phyloP scores from a whole-genome alignment of 2,329 filamentous ascomycete genomes.

The Dothidotthia symphoricarpi region DNA sequence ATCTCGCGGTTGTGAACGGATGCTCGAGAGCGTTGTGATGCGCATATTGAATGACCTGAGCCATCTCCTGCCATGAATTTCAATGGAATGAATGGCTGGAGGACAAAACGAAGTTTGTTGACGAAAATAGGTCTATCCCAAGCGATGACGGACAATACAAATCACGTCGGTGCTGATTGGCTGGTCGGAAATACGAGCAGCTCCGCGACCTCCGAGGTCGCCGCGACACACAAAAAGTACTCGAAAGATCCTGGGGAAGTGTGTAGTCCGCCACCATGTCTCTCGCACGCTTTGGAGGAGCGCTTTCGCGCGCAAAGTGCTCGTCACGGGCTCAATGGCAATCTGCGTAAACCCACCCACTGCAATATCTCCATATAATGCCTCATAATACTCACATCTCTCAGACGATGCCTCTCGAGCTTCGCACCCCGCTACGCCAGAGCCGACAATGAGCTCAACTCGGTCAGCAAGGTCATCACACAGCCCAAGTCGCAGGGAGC shows the following conservation, averaged over 20 bases:
- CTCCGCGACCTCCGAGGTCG: conserved; percentile 25
- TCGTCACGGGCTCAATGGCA: conserved; percentile 34
- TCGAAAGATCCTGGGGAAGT: conserved; percentile 13
- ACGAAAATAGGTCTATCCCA: too few species aligned
- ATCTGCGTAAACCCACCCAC: conserved; percentile 25
- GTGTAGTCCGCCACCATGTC: conserved; percentile 31
- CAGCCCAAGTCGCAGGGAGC: conserved; percentile 98
- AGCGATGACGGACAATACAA: too few species aligned
- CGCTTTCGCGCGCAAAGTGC: conserved; percentile 33
- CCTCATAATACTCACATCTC: conserved; percentile 15
- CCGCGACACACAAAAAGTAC: conserved; percentile 28
- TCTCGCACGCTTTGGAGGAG: conserved; percentile 38
- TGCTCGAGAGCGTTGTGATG: too few species aligned
- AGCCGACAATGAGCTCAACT: conserved; percentile 59
- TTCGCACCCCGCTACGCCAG: conserved; percentile 30
- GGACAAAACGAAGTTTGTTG: too few species aligned
- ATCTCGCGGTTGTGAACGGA: too few species aligned
- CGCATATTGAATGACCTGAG: too few species aligned
- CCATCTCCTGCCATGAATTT: too few species aligned
- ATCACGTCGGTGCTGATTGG: conserved; percentile 25
- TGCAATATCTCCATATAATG: background rate
- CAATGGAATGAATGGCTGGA: too few species aligned
- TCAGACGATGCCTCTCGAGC: conserved; percentile 38
- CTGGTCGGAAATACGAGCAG: conserved; percentile 11
- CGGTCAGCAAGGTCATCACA: conserved; percentile 78